Evolutionary conservation across 768 basidiomycete genomes (phyloP).

Genomic region (Russula dissimulans): DNA sequence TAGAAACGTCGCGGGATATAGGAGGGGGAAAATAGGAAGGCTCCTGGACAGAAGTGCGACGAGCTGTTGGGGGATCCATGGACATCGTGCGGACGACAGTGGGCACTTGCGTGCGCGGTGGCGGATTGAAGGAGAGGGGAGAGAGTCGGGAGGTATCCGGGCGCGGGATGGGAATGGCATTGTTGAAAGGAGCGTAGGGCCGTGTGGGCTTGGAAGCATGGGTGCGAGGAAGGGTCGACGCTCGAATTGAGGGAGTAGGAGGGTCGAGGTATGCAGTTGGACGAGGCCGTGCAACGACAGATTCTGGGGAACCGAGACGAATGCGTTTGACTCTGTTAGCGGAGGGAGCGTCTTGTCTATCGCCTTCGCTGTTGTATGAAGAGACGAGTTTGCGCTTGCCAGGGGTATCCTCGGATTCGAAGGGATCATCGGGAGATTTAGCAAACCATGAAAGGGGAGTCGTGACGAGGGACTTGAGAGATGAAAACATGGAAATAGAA

Average conservation of each 20-base stretch:
- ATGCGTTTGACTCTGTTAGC: constrained; percentile 24
- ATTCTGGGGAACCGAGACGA: constrained; percentile 18
- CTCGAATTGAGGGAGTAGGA: constrained; percentile 13
- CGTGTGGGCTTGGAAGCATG: constrained; percentile 1
- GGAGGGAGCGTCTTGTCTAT: constrained; percentile 8
- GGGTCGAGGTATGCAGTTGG: constrained; percentile 15
- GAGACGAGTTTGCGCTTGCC: constrained; percentile 27
- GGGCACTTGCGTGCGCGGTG: not conserved
- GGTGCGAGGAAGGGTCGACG: constrained; percentile 1
- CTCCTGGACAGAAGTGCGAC: constrained; percentile 16
- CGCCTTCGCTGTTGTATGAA: constrained; percentile 16
- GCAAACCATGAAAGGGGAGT: constrained; percentile 28
- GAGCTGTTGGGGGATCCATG: constrained; percentile 44
- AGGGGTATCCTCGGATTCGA: constrained; percentile 25
- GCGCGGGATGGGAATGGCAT: constrained; percentile 15
- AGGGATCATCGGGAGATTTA: constrained; percentile 17
- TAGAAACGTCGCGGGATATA: constrained; percentile 34
- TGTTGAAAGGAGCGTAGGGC: constrained; percentile 13
- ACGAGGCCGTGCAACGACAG: not conserved
- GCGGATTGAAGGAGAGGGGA: not conserved
- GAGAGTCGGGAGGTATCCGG: constrained; percentile 15
- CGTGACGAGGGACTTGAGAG: constrained; percentile 29
- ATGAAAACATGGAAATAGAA: constrained; percentile 26
- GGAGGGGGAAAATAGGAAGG: constrained; percentile 27
- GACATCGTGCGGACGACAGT: constrained; percentile 54